Percentiles rank a stretch among this genome's conserved stretches.
These are phyloP conservation scores for Penicillium mononematosum DNA, from an alignment of 495 filamentous ascomycete genomes.

Conservation along the genomic window DNA sequence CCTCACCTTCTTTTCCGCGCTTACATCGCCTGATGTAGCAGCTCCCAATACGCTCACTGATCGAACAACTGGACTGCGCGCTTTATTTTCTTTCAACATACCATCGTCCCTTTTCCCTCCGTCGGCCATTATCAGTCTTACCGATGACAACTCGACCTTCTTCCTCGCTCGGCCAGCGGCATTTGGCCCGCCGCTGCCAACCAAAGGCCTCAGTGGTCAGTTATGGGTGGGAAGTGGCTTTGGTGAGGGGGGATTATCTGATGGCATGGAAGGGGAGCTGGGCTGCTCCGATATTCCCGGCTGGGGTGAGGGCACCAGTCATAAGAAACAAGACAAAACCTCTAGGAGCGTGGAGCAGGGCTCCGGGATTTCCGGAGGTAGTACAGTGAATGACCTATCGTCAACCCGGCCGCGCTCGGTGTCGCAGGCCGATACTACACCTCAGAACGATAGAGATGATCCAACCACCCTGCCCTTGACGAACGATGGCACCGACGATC, in stretches of 20 bases:
- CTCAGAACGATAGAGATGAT: slow-evolving; percentile 23
- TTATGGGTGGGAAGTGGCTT: slow-evolving; percentile 91
- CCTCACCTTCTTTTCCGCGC: slow-evolving; percentile 50
- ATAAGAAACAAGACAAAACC: slow-evolving; percentile 31
- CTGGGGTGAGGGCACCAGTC: slow-evolving; percentile 63
- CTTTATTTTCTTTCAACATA: slow-evolving; percentile 63
- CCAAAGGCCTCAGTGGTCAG: slow-evolving; percentile 74
- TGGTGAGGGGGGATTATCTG: slow-evolving; percentile 62
- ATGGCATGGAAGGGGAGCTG: slow-evolving; percentile 74
- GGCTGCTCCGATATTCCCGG: slow-evolving; percentile 97
- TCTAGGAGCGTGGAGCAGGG: slow-evolving; percentile 30
- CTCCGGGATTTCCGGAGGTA: slow-evolving; percentile 30
- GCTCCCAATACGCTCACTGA: slow-evolving; percentile 42
- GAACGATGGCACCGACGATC: slow-evolving; percentile 89
- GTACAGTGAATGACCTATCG: slow-evolving; percentile 24
- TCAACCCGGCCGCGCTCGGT: slow-evolving; percentile 29
- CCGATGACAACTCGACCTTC: slow-evolving; percentile 96
- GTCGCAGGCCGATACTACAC: slow-evolving; percentile 27
- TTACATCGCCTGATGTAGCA: slow-evolving; percentile 42
- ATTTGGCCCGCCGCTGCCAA: slow-evolving; percentile 79
- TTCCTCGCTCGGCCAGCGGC: slow-evolving; percentile 91
- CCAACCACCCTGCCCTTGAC: slow-evolving; percentile 29
- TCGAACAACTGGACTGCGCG: slow-evolving; percentile 47
- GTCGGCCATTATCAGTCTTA: slow-evolving; percentile 91
- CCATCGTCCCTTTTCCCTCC: slow-evolving; percentile 84